phyloP scores from a whole-genome alignment of 441 rosid genomes.

The Adansonia madagascariensis region DNA sequence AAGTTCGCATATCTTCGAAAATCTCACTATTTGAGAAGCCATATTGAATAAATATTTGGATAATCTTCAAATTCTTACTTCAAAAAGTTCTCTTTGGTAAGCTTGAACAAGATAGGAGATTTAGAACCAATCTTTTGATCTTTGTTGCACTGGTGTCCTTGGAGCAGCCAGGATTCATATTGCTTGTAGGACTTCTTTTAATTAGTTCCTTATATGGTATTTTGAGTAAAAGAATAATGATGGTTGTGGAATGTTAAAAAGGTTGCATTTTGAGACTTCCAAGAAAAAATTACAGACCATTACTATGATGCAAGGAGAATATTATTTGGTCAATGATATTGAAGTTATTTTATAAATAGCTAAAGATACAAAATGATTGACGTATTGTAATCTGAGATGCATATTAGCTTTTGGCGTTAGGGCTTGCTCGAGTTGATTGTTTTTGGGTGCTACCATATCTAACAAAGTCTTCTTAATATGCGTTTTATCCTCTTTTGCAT shows the following conservation, averaged over 20 bases:
- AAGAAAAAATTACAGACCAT: neutral
- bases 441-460: neutral
- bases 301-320: constrained; percentile 5
- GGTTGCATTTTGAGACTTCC: neutral
- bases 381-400: neutral
- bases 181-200: neutral
- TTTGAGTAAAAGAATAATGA: constrained; percentile 8
- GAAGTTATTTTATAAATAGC: neutral
- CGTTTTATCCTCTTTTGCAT: neutral
- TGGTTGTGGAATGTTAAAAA: neutral
- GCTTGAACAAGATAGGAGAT: neutral
- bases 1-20: neutral
- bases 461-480: neutral
- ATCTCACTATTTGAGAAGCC: neutral
- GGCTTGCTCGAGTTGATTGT: no score
- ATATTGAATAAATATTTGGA: neutral
- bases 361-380: constrained; percentile 4
- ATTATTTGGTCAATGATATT: neutral
- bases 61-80: neutral
- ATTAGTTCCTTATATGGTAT: neutral
- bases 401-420: neutral
- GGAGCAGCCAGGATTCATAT: neutral
- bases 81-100: neutral
- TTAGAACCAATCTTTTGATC: neutral
- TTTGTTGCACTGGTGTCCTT: neutral